phyloP scores from a whole-genome alignment of 345 rosid genomes.

The Triadica sebifera region DNA sequence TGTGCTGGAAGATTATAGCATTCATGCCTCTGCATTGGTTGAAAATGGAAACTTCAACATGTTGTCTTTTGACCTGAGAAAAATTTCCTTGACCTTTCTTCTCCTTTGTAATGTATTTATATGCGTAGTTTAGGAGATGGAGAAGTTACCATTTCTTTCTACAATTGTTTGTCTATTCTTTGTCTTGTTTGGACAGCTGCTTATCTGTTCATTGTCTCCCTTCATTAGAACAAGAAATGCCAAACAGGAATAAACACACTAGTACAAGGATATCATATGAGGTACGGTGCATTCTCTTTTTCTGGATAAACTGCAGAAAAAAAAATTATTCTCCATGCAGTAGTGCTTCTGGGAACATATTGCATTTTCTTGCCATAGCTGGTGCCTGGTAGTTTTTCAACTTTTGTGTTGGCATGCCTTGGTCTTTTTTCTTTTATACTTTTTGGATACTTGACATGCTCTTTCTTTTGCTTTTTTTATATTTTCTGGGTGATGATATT shows the following conservation, averaged over 20 bases:
- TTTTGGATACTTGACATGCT: background rate
- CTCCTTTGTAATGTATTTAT: background rate
- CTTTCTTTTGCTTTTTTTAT: background rate
- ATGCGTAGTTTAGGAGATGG: background rate
- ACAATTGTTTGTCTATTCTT: background rate
- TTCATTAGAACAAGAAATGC: background rate
- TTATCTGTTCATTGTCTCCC: background rate
- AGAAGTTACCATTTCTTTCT: background rate
- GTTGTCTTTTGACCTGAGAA: background rate
- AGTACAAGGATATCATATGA: background rate
- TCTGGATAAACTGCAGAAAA: background rate
- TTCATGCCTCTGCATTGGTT: background rate
- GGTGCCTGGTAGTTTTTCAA: background rate
- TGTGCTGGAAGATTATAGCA: background rate
- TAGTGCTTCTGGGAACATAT: background rate
- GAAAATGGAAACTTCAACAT: background rate
- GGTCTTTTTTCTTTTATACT: background rate
- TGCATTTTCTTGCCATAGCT: background rate
- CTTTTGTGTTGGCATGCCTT: background rate
- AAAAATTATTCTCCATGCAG: no score
- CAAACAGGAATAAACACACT: background rate
- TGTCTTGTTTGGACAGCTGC: background rate
- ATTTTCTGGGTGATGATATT: background rate
- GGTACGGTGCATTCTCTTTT: background rate
- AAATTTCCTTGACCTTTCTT: background rate